Evolutionary conservation across 495 filamentous ascomycete genomes (phyloP), one percentile per base, ranked within the genome.

Genomic region (Podospora pseudocomata): DNA sequence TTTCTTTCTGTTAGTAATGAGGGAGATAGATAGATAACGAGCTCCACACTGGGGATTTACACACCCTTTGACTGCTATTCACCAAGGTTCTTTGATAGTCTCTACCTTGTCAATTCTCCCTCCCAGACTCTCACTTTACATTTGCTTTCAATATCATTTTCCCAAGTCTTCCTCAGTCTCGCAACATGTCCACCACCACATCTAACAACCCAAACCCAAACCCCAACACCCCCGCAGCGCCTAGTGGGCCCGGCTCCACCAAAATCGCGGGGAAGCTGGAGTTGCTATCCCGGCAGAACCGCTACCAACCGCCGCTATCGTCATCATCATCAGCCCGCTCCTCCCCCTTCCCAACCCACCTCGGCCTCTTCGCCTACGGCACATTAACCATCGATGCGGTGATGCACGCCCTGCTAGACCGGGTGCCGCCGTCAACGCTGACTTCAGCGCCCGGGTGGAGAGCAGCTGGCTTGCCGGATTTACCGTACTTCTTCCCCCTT

Each of bases 301-400:
- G 30, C 27, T 20, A 3, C 60, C 20, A 19, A 15, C 30, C 60
- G 26, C n/a, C 56, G 15, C 20, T 18, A 2, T 16, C 39, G n/a
- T 19, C 55, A 26, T 7, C 55, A 58, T 58, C 54, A 13, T 20
- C 23, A 23, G 23, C 23, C 23, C 23, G 23, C 23, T 23, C 23
- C 23, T 23, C 16, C 16, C 54, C 6, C 58, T 30, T 59, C 18
- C 56, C 56, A 18, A 59, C 19, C 23, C 16, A n/a, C 23, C 23
- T 53, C 30, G 64, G 64, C 18, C 60, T 70, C 27, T 70, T 67
- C 32, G 55, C 64, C 11, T 71, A 67, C 57, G 62, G 69, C 16
- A 67, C 69, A 1, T 62, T 67, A 3, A 66, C 64, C 34, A 44
- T 70, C 39, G 63, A 70, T 44, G 16, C 63, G 3, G 59, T 66